These are phyloP conservation scores for Triticum dicoccoides DNA, from an alignment of 176 grass and related monocot species.

Conservation along the genomic window DNA sequence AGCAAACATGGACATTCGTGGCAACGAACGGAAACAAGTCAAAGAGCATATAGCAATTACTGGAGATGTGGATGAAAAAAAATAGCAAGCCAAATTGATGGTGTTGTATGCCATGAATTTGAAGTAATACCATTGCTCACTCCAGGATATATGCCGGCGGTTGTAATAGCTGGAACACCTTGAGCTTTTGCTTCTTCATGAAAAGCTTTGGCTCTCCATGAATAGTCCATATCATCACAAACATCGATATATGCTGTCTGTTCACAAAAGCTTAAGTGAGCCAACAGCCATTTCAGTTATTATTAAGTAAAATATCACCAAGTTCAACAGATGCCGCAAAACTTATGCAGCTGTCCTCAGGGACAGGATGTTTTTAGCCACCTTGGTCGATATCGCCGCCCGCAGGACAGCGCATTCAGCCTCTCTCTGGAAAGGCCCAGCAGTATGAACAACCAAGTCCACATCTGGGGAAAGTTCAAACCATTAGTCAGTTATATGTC, in stretches of 20 bases:
- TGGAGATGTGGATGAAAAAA: background rate
- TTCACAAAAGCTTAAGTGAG: background rate
- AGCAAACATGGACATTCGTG: background rate
- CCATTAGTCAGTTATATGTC: background rate
- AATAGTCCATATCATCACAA: constrained; percentile 80
- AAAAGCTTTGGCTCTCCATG: constrained; percentile 73
- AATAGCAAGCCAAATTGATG: background rate
- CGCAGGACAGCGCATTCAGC: constrained; percentile 67
- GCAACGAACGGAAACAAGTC: background rate
- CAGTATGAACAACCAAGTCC: constrained; percentile 85
- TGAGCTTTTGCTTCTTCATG: constrained; percentile 72
- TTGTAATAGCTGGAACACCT: constrained; percentile 88
- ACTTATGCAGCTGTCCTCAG: background rate
- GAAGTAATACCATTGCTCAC: constrained; percentile 77
- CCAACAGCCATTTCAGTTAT: background rate
- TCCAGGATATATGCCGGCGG: constrained; percentile 95
- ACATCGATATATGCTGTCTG: constrained; percentile 94
- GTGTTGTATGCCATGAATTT: background rate
- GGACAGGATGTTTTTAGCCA: constrained; percentile 20
- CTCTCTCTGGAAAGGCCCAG: constrained; percentile 80
- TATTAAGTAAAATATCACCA: background rate
- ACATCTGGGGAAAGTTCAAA: constrained; percentile 38
- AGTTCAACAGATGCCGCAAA: background rate
- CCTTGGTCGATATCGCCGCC: constrained; percentile 87
- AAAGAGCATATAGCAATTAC: background rate